Conservation (phyloP, 306 rosid species). For the Vigna radiata region DNA sequence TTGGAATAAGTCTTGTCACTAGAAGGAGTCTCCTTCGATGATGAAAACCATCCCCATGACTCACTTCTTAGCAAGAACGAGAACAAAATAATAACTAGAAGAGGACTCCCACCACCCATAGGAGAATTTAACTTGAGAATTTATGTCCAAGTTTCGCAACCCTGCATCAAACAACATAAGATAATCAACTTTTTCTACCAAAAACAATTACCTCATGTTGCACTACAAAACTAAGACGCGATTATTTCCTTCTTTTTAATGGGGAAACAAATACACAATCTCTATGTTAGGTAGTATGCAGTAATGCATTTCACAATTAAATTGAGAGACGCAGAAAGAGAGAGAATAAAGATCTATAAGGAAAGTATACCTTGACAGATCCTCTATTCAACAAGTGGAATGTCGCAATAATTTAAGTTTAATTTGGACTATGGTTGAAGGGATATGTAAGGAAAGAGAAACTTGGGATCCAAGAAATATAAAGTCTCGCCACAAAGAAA, state of each 20-base stretch:
- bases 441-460: conserved; percentile 3
- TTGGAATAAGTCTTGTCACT: conserved; percentile 37
- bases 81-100: conserved; percentile 46
- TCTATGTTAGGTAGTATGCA: too few relatives aligned
- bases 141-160: background rate
- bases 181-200: background rate
- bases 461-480: conserved; percentile 36
- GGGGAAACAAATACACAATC: too few relatives aligned
- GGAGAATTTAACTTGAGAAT: conserved; percentile 10
- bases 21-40: conserved; percentile 46
- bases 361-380: conserved; percentile 12
- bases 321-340: background rate
- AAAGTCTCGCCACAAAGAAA: background rate
- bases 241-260: too few relatives aligned
- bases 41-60: conserved; percentile 76
- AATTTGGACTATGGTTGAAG: background rate
- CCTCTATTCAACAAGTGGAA: background rate
- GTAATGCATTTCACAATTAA: too few relatives aligned
- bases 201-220: background rate
- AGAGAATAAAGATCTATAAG: background rate
- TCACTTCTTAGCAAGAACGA: conserved; percentile 45
- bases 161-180: conserved; percentile 39
- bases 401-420: conserved; percentile 7
- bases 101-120: conserved; percentile 46
- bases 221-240: background rate